A percentile compares a stretch with the other conserved stretches of the same genome.
Evolutionary conservation across 192 early-diverging fungal genomes (phyloP).

Genomic region (Coemansia furcata): DNA sequence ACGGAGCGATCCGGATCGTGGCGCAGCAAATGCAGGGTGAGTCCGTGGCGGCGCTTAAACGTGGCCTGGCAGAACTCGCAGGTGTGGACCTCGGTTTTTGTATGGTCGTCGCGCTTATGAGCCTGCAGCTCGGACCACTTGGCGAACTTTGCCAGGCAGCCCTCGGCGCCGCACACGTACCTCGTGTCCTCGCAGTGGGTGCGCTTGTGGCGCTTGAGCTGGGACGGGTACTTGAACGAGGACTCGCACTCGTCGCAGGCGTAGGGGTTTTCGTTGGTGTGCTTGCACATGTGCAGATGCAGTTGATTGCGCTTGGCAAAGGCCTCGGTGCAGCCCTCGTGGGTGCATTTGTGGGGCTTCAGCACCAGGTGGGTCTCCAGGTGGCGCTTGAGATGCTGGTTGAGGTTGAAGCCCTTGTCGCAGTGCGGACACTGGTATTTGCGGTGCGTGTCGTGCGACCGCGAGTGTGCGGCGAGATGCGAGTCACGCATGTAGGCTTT

Average conservation of each 20-base stretch:
- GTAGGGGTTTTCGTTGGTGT: conserved; percentile 46
- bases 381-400: conserved; percentile 56
- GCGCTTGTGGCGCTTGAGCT: conserved; percentile 30
- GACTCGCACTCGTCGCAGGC: conserved; percentile 30
- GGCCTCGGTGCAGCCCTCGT: conserved; percentile 23
- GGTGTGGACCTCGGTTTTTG: conserved; percentile 14
- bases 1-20: conserved; percentile 33
- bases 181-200: conserved; percentile 16
- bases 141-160: conserved; percentile 29
- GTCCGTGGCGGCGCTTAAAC: conserved; percentile 28
- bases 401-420: conserved; percentile 39
- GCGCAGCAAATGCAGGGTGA: conserved; percentile 28
- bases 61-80: conserved; percentile 30
- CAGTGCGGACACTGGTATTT: conserved; percentile 36
- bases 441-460: conserved; percentile 14
- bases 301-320: conserved; percentile 55
- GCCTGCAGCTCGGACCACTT: conserved; percentile 53
- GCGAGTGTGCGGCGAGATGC: conserved; percentile 29
- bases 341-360: conserved; percentile 37
- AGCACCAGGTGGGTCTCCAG: conserved; percentile 25
- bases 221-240: conserved; percentile 47
- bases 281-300: conserved; percentile 36
- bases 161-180: conserved; percentile 36
- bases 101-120: conserved; percentile 25
- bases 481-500: conserved; percentile 66